These are phyloP conservation scores for Hanseniaspora osmophila DNA, from an alignment of 805 yeast genomes.

Conservation along the genomic window DNA sequence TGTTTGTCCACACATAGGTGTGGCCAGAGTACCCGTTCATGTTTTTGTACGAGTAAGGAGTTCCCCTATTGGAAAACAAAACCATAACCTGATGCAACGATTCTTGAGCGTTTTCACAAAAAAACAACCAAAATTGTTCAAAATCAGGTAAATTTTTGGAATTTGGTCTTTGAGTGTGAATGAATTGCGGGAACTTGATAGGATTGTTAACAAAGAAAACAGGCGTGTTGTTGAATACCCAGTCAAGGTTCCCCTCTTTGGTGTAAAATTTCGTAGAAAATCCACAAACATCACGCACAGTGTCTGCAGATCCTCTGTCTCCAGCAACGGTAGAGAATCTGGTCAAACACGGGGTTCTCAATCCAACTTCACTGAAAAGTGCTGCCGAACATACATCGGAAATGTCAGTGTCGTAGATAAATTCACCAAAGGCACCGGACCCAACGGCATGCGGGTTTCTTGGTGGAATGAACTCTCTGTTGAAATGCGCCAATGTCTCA, in stretches of 20 bases:
- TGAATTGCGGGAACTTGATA: conserved; percentile 47
- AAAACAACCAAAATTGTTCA: conserved; percentile 75
- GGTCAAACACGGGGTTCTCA: conserved; percentile 56
- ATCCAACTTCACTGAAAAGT: conserved; percentile 62
- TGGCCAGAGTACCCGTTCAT: conserved; percentile 61
- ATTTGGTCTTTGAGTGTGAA: conserved; percentile 58
- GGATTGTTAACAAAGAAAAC: conserved; percentile 54
- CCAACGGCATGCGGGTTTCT: conserved; percentile 91
- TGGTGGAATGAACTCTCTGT: conserved; percentile 82
- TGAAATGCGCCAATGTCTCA: conserved; percentile 76
- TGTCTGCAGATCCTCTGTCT: conserved; percentile 51
- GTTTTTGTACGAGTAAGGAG: conserved; percentile 38
- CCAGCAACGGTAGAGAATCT: conserved; percentile 70
- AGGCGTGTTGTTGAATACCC: conserved; percentile 66
- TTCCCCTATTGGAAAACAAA: conserved; percentile 53
- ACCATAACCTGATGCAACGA: conserved; percentile 56
- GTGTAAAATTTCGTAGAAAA: conserved; percentile 53
- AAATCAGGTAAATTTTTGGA: conserved; percentile 67
- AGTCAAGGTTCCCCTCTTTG: conserved; percentile 54
- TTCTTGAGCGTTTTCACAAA: conserved; percentile 49
- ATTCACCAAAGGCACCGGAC: conserved; percentile 78
- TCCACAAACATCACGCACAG: conserved; percentile 60
- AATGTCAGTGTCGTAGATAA: conserved; percentile 78
- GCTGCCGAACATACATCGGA: conserved; percentile 56
- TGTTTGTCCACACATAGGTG: conserved; percentile 46